Evolutionary conservation across 2,329 filamentous ascomycete species (phyloP).

Genomic region (Verticillium albo-atrum): DNA sequence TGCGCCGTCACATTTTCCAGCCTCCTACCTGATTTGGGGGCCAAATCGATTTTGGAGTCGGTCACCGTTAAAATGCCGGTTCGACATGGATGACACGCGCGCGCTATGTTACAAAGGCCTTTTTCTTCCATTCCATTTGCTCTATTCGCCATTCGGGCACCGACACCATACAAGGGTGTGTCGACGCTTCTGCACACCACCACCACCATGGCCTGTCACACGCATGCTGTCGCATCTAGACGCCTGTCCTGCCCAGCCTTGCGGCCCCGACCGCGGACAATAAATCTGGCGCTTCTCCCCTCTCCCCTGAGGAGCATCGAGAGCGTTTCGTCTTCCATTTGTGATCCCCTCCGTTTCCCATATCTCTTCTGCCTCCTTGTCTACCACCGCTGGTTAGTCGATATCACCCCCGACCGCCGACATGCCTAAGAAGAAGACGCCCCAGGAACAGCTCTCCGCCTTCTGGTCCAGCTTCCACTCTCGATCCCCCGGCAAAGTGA

Average conservation of each 20-base stretch:
- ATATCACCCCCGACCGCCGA: neutral
- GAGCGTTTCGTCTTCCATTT: too few relatives aligned
- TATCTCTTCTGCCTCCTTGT: neutral
- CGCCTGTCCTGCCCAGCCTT: neutral
- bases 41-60: too few relatives aligned
- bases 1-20: too few relatives aligned
- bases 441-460: constrained; percentile 34
- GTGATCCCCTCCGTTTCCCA: neutral
- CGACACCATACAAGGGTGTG: too few relatives aligned
- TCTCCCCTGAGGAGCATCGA: too few relatives aligned
- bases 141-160: too few relatives aligned
- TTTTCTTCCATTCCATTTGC: too few relatives aligned
- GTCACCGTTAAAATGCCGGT: too few relatives aligned
- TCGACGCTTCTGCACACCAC: too few relatives aligned
- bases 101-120: too few relatives aligned
- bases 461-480: constrained; percentile 39
- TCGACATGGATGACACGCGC: too few relatives aligned
- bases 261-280: neutral
- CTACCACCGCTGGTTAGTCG: neutral
- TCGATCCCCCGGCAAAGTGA: constrained; percentile 36
- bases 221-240: neutral
- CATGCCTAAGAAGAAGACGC: constrained; percentile 17
- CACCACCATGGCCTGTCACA: neutral
- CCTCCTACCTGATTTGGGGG: too few relatives aligned
- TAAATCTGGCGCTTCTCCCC: neutral